Conservation (phyloP, 2,329 filamentous ascomycete genomes). For the Zymoseptoria brevis region DNA sequence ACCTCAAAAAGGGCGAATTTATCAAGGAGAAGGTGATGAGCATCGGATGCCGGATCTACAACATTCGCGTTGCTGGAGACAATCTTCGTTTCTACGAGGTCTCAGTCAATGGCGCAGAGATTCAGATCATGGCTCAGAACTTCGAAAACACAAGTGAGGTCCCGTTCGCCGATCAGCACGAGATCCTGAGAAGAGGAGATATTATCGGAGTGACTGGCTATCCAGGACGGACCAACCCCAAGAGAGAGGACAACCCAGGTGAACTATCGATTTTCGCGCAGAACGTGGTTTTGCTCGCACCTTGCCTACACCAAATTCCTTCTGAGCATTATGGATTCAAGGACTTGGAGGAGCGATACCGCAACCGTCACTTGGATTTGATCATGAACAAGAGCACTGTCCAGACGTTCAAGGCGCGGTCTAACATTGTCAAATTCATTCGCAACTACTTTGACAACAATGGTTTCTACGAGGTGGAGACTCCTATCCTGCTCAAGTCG, state of each 20-base stretch:
- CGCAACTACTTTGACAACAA: slow-evolving; percentile 75
- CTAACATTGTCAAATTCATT: slow-evolving; percentile 83
- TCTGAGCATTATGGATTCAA: slow-evolving; percentile 91
- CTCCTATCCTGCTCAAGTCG: slow-evolving; percentile 94
- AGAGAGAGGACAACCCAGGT: slow-evolving; percentile 62
- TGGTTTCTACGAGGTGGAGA: slow-evolving; percentile 92
- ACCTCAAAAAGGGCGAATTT: slow-evolving; percentile 81
- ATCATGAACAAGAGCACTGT: slow-evolving; percentile 91
- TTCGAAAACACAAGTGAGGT: slow-evolving; percentile 64
- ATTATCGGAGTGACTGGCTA: slow-evolving; percentile 83
- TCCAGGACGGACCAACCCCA: slow-evolving; percentile 77
- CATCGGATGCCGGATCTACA: slow-evolving; percentile 81
- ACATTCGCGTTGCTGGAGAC: slow-evolving; percentile 69
- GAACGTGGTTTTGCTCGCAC: slow-evolving; percentile 76
- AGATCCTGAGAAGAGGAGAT: slow-evolving; percentile 81
- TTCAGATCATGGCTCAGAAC: slow-evolving; percentile 89
- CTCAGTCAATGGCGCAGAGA: slow-evolving; percentile 62
- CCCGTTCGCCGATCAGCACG: slow-evolving; percentile 80
- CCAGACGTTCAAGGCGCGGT: slow-evolving; percentile 73
- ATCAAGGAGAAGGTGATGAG: slow-evolving; percentile 66
- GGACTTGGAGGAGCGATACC: slow-evolving; percentile 86
- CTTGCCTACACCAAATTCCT: slow-evolving; percentile 84
- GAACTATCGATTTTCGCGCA: slow-evolving; percentile 91
- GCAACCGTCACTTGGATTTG: slow-evolving; percentile 88
- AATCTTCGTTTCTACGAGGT: slow-evolving; percentile 93